Conservation (phyloP, 1,284 basidiomycete genomes). For the Cryptococcus sp. region DNA sequence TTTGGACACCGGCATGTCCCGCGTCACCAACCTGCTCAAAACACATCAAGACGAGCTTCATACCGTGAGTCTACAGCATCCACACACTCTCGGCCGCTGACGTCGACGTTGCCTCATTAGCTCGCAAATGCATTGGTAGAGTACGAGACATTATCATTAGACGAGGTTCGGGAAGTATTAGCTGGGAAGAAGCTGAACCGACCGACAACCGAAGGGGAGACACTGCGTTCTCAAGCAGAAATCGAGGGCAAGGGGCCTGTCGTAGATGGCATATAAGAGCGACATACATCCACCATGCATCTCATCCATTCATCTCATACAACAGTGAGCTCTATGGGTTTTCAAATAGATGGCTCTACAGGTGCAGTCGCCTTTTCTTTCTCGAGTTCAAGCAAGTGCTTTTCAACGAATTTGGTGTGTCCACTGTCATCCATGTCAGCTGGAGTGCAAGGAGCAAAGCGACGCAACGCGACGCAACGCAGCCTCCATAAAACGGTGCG, state of each 20-base stretch:
- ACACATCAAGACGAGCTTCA: constrained; percentile 77
- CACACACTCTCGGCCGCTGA: not conserved
- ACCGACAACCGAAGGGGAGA: constrained; percentile 29
- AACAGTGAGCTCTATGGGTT: not conserved
- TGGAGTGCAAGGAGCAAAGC: constrained; percentile 55
- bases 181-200: constrained; percentile 68
- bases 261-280: constrained; percentile 36
- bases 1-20: constrained; percentile 69
- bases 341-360: not conserved
- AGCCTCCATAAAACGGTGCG: not conserved
- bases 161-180: constrained; percentile 83
- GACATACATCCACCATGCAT: not conserved
- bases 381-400: constrained; percentile 56
- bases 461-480: not conserved
- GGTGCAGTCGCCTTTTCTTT: constrained; percentile 2
- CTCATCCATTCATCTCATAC: not conserved
- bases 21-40: constrained; percentile 69
- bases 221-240: constrained; percentile 31
- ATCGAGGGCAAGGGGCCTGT: constrained; percentile 24
- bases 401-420: constrained; percentile 67
- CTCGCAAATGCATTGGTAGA: constrained; percentile 85
- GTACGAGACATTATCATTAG: constrained; percentile 85
- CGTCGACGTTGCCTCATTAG: constrained; percentile 51
- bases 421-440: constrained; percentile 43
- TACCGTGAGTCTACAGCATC: constrained; percentile 57